Percentiles rank a stretch among this genome's conserved stretches.
Evolutionary conservation across 1,284 basidiomycete species (phyloP).

Genomic region (Heterobasidion annosum): DNA sequence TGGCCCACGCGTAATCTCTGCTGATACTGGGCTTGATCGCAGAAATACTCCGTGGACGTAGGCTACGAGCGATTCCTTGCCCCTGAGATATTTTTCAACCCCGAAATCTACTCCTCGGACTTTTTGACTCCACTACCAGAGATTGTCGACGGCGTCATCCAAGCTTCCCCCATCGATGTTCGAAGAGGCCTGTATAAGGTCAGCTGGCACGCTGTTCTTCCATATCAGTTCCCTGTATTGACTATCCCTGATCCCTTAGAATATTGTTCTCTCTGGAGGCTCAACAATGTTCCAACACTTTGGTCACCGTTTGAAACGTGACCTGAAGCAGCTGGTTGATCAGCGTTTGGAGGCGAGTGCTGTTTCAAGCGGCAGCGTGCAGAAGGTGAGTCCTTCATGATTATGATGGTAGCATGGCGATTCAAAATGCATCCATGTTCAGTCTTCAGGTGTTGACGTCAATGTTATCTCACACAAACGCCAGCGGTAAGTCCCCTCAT

Average conservation of each 20-base stretch:
- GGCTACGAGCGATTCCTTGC: slow-evolving; percentile 99
- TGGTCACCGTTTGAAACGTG: slow-evolving; percentile 90
- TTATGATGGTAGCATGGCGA: neutral
- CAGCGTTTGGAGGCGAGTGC: slow-evolving; percentile 79
- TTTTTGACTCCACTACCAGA: slow-evolving; percentile 96
- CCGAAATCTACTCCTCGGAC: slow-evolving; percentile 96
- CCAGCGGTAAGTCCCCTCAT: slow-evolving; percentile 58
- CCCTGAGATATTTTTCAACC: slow-evolving; percentile 99
- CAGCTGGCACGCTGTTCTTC: neutral
- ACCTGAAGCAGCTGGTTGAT: slow-evolving; percentile 92
- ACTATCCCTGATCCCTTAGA: slow-evolving; percentile 34
- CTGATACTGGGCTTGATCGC: neutral
- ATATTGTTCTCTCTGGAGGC: slow-evolving; percentile 93
- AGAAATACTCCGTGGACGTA: slow-evolving; percentile 90
- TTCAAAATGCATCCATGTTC: slow-evolving; percentile 8
- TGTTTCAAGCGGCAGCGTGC: slow-evolving; percentile 64
- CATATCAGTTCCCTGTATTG: neutral
- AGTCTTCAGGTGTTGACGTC: slow-evolving; percentile 93
- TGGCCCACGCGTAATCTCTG: neutral
- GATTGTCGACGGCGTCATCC: slow-evolving; percentile 95
- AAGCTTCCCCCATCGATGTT: slow-evolving; percentile 93
- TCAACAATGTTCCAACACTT: slow-evolving; percentile 99
- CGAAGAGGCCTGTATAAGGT: slow-evolving; percentile 92
- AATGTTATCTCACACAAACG: slow-evolving; percentile 98
- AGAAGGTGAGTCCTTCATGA: slow-evolving; percentile 45